phyloP scores from a whole-genome alignment of 2,329 filamentous ascomycete species.

The Fusarium graminum region DNA sequence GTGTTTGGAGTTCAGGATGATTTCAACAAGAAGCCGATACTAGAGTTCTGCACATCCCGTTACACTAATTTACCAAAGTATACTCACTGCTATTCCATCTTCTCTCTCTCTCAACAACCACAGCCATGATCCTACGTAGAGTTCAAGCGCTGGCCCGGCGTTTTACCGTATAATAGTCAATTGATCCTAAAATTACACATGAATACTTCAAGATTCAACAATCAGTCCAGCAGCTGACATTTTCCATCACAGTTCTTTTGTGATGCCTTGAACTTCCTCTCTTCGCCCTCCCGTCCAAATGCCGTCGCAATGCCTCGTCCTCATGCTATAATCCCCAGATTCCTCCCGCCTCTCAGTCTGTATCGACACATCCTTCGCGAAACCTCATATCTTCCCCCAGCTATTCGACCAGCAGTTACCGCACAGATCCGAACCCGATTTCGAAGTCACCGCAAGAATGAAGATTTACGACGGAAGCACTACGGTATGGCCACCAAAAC shows the following conservation, averaged over 20 bases:
- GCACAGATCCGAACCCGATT: constrained; percentile 62
- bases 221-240: background rate
- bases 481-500: constrained; percentile 57
- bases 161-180: constrained; percentile 27
- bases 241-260: background rate
- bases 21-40: background rate
- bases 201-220: constrained; percentile 2
- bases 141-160: constrained; percentile 19
- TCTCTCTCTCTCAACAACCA: too few species aligned
- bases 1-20: background rate
- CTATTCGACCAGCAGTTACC: constrained; percentile 61
- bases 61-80: background rate
- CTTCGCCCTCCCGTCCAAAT: background rate
- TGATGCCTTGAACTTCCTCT: constrained; percentile 27
- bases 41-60: background rate
- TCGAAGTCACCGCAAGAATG: constrained; percentile 54
- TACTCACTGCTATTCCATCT: background rate
- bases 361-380: constrained; percentile 73
- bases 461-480: constrained; percentile 48
- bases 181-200: constrained; percentile 17
- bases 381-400: constrained; percentile 68
- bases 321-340: constrained; percentile 42
- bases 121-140: background rate
- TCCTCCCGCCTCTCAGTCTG: constrained; percentile 53
- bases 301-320: constrained; percentile 50